Base-by-base conservation (phyloP, 495 filamentous ascomycete species). In the Talaromyces thailandensis region DNA sequence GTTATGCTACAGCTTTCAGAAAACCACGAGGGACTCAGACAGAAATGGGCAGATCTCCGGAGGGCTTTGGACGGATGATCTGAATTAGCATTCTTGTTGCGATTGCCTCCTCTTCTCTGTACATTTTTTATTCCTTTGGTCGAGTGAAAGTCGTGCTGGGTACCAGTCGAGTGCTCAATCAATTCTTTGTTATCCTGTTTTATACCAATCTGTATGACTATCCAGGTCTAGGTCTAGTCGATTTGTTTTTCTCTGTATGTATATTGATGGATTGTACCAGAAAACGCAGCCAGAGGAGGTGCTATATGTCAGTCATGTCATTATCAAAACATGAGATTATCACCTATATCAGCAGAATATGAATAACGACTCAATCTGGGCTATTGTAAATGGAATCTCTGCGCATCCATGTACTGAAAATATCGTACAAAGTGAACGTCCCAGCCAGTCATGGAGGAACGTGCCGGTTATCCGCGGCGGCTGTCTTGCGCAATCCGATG, bases 41-140 rank as follows among this genome's bases (percentile, higher is more conserved):
- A 89, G 64, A 91, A 89, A 77, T 93, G 89, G 89, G 85, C 82
- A 52, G 91, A 95, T 63, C 75, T 95, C 58, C 90, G 86, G 70
- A 87, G 86, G 65, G 84, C 84, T 43, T 81, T 89, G 56, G 84
- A 81, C 56, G 69, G 59, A 59, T 59, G 25, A 43, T 31, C 24
- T 6, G 5, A 12, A 26, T 35, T 7, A 43, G 18, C 8, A 16
- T 51, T 31, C 26, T 31, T 32, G 16, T 43, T 58, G n/a, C 28
- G 59, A 61, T 51, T 45, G 59, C 26, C 32, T 16, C 26, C n/a
- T 7, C 59, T 51, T 48, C 43, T 61, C 18, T 51, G 24, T 55
- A 55, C 9, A 26, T 55, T 26, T 25, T 55, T 55, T 29, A 55
- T 56, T 26, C 25, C 52, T n/a, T 6, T 21, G 28, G 31, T 32